Base-by-base conservation (phyloP, 2,329 filamentous ascomycete species). In the Zelopaecilomyces penicillatus region DNA sequence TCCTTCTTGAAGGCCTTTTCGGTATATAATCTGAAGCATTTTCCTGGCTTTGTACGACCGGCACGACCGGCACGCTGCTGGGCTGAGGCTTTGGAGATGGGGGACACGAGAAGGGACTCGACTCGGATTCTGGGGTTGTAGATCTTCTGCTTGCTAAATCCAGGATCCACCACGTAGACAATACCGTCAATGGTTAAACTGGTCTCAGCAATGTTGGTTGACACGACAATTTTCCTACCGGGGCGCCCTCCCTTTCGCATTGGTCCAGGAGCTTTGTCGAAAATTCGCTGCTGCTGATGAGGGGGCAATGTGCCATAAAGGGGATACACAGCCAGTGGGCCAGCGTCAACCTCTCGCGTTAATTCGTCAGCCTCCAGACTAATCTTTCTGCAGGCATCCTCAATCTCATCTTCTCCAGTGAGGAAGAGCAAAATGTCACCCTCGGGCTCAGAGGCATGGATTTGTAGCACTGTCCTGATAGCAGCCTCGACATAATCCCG, bases 61-160 rank as follows among this genome's bases (percentile, higher is more conserved):
- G 93, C 93, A 88, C 93, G 91, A 85, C 94, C 94, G 51, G 94
- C 94, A 64, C 94, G 79, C 69, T 98, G 93, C 64, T 96, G 88
- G 7, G 94, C 93, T 1, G 93, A 97, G 27, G 93, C 93, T 65
- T 96, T 97, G 47, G 90, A 97, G 55, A 98, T 97, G 26, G 93
- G 90, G 3, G 93, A 96, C 5, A 98, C 91, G n/a, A 98, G 75
- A 6, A 98, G 76, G 1, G 93, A 97, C 68, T 98, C 93, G 52
- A 98, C 90, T 65, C 93, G 83, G 56, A 95, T 94, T 49, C 93
- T 83, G 26, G 93, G 91, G 65, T 98, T 97, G 74, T 97, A 98
- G 51, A 97, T 93, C 68, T 97, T 98, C 61, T 98, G 93, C 71
- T 98, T 98, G 70, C 89, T 95, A 72, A 98, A 98, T 32, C 93